These are phyloP conservation scores for Benincasa hispida DNA, from an alignment of 306 rosid genomes.

Conservation along the genomic window DNA sequence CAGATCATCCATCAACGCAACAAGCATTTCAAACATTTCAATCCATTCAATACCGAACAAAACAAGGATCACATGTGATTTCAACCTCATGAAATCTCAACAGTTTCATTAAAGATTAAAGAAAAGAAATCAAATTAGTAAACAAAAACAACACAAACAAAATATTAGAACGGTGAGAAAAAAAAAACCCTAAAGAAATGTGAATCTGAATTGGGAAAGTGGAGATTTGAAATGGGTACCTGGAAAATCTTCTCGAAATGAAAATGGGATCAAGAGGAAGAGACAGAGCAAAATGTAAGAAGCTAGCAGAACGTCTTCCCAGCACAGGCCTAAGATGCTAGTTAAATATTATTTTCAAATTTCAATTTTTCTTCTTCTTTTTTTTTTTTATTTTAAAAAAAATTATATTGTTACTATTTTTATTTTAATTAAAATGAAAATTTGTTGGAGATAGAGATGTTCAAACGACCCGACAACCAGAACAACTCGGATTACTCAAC, in stretches of 20 bases:
- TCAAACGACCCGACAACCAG: too few relatives aligned
- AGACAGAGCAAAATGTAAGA: neutral
- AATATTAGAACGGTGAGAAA: neutral
- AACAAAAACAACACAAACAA: neutral
- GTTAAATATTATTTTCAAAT: neutral
- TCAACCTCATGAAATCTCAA: neutral
- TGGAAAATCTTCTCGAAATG: neutral
- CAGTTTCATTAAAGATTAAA: neutral
- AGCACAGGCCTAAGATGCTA: neutral
- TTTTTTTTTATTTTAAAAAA: too few relatives aligned
- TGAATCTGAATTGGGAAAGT: neutral
- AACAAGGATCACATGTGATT: neutral
- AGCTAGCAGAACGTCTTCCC: neutral
- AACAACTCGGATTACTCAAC: too few relatives aligned
- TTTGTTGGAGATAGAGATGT: too few relatives aligned
- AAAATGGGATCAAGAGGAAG: neutral
- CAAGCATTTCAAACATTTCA: neutral
- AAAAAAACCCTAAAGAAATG: neutral
- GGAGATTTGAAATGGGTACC: neutral
- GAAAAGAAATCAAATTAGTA: neutral
- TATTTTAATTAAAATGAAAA: too few relatives aligned
- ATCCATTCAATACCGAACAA: neutral
- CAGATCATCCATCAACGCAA: neutral
- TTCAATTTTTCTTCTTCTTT: too few relatives aligned
- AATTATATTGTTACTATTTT: too few relatives aligned